Base-by-base conservation (phyloP, 208 protist genomes). In the Leptomonas seymouri region DNA sequence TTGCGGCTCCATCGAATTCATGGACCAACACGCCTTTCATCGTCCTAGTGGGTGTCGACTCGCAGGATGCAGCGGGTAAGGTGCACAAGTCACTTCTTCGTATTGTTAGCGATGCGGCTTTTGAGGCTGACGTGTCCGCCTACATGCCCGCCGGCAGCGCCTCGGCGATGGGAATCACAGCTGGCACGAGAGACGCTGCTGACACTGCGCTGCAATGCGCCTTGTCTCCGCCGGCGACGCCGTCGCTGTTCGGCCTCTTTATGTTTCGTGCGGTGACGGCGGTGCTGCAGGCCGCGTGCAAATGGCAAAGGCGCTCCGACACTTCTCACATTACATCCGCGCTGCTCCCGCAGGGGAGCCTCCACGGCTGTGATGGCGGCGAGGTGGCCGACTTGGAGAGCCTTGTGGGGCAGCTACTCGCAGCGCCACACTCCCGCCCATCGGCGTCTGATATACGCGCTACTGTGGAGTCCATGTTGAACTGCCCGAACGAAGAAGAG, bases 11-110 rank as follows among this genome's bases (percentile, higher is more conserved):
- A n/a, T n/a, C n/a, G n/a, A n/a, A n/a, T n/a, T n/a, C 28, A 42
- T 48, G 39, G 56, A 27, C 8, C 1, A 16, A 41, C 21, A 6
- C 41, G 16, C 30, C 45, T 0, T 12, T 39, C 6, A 53, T 77
- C 5, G 23, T 77, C 1, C 21, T 77, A 9, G 8, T 77, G 2
- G 58, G 58, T 12, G 71, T 77, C 36, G 49, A 67, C 34, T 58
- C 49, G 16, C 57, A 71, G 50, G 71, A 71, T 39, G 71, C 49
- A 2, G 53, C 49, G 14, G 71, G 71, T 6, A 58, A 42, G 11
- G 45, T 77, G 31, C 71, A 71, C 64, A 51, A 49, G 42, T 44
- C 63, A 3, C 64, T 77, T 5, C 30, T 77, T 23, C 71, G 71
- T 20, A 55, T 77, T 16, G 31, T 77, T 12, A 14, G 42, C 58